phyloP scores from a whole-genome alignment of 1,139 yeast genomes.

The Taphrina deformans region DNA sequence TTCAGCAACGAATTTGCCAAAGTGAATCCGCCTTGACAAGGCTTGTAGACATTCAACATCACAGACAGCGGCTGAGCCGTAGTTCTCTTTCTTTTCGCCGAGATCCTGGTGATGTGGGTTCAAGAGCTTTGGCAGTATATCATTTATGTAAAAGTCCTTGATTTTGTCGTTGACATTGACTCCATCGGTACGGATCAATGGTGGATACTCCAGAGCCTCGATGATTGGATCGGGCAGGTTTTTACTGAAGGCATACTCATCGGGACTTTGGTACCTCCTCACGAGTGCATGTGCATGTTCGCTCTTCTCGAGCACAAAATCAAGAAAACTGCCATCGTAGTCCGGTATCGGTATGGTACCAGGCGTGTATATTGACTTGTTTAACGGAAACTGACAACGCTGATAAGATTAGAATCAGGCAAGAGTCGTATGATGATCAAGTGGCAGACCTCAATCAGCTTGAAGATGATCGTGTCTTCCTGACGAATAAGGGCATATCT shows the following conservation, averaged over 20 bases:
- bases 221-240: constrained; percentile 65
- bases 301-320: constrained; percentile 75
- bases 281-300: constrained; percentile 77
- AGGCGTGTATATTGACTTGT: constrained; percentile 69
- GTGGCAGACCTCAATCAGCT: constrained; percentile 61
- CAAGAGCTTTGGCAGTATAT: constrained; percentile 61
- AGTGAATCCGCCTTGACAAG: constrained; percentile 89
- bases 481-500: constrained; percentile 81
- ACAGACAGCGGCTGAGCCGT: constrained; percentile 79
- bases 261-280: constrained; percentile 91
- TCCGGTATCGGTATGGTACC: constrained; percentile 63
- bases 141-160: constrained; percentile 62
- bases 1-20: constrained; percentile 93
- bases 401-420: neutral
- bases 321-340: constrained; percentile 79
- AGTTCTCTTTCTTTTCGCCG: constrained; percentile 74
- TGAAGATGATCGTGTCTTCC: constrained; percentile 95
- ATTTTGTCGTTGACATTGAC: constrained; percentile 74
- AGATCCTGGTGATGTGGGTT: constrained; percentile 56
- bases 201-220: constrained; percentile 78
- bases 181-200: constrained; percentile 69
- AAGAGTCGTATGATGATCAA: neutral
- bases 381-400: constrained; percentile 79
- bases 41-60: constrained; percentile 89
- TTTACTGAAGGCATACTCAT: constrained; percentile 83